Base-by-base conservation (phyloP, 2,329 filamentous ascomycete genomes). In the Cladosporium austrohemisphaericum region DNA sequence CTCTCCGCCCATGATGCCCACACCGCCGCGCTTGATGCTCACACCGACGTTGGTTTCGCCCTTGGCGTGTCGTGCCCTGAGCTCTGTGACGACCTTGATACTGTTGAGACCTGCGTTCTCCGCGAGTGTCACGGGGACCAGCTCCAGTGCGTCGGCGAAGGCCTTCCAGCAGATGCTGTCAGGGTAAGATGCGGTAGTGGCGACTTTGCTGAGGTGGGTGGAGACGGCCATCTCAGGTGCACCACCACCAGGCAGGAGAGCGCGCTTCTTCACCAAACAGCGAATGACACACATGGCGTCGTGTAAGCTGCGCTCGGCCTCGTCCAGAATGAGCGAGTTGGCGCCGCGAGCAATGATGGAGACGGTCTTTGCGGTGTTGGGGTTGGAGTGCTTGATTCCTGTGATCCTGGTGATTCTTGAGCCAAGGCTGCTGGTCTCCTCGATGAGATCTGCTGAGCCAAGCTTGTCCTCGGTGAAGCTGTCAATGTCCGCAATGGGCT, bases 141-240 rank as follows among this genome's bases (percentile, higher is more conserved):
- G 88, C 73, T 98, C 93, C 76, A 98, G 86, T 6, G 93, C 93
- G 57, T 98, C 92, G 1, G 94, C 93, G 65, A 98, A 98, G 1
- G 92, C 92, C 75, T 96, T 97, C 88, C 89, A 98, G 81, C 93
- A 98, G 65, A 97, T 96, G 31, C 90, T 84, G 70, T 98, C 93
- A 4, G 93, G 96, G 53, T 94, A 94, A 1, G 85, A 84, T 53
- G 96, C 77, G 61, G 85, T 83, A 58, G 91, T 86, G 7, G 92
- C 83, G 65, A 88, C 86, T 71, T 88, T 85, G 50, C 86, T 83
- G 26, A 98, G 80, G 64, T 88, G 81, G 48, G 93, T 86, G 18
- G 93, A 88, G 61, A 98, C 92, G 72, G 97, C 91, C 63, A 97
- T 94, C 72, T 98, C 93, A 20, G 93, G 88, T 2, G 93, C 93